Evolutionary conservation across 2,329 filamentous ascomycete genomes (phyloP), one percentile per base, ranked within the genome.

Genomic region (Salinomyces thailandicus): DNA sequence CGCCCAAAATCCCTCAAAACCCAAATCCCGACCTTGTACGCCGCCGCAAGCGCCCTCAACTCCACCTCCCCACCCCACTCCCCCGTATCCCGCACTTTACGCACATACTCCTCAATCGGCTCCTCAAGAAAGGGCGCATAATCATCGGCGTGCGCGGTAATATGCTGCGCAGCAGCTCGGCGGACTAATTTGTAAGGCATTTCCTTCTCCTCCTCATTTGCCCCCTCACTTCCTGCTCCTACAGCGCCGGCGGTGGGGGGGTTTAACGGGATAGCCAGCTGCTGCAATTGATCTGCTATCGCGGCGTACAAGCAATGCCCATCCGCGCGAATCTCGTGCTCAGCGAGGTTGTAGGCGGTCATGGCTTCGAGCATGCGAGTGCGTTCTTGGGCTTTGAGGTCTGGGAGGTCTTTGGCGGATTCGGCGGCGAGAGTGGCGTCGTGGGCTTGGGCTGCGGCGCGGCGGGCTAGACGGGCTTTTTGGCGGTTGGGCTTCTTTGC

Each of bases 1-100:
- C 79, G 67, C 4, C 86, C 85, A 56, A 89, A 81, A 52, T 72
- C 73, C 48, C 95, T 87, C 44, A 98, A 66, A 9, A 98, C 81
- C 53, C 79, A 77, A 44, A 96, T 89, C 53, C 81, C 75, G 8
- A 91, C 76, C 3, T 74, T 75, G 52, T 93, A 96, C 37, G 75
- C 76, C 56, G 76, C 79, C 34, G 89, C 83, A 56, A 98, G 69
- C 16, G 91, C 91, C 59, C 79, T 69, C 38, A 98, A 62, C 67
- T 98, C 91, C 45, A 95, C 62, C 66, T 96, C 85, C 0, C 91
- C 91, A 33, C 91, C 91, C 91, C 91, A 98, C 62, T 94, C 89
- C 0, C 85, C 87, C 33, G 87, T 95, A 40, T 91, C 77, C 44
- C 79, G 67, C 42, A 98, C 84, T 63, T 82, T 85, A 31, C 64